Evolutionary conservation across 1,139 yeast genomes (phyloP), one percentile per base, ranked within the genome.

Genomic region (Candida sp.): DNA sequence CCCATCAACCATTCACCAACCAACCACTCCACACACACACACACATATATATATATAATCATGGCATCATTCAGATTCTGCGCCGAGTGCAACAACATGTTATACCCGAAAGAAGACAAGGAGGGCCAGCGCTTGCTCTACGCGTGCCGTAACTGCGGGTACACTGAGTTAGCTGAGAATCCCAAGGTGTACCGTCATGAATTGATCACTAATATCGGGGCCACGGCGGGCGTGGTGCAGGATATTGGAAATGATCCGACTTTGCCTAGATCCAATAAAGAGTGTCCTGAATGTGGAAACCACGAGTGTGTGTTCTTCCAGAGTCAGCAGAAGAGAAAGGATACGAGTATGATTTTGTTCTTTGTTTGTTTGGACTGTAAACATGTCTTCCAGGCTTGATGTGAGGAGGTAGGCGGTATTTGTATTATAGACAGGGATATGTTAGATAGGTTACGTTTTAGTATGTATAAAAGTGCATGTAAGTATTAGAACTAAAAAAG

Each of bases 191-290:
- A 90, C 68, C 81, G 98, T 60, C 96, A 94, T 69, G 98, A 94
- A 72, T 80, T 94, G 70, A 89, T 91, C 59, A 85, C 98, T 23
- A 88, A 89, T 61, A 90, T 86, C 52, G 90, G 94, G 60, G 98
- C 92, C 65, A 94, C 98, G 2, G 99, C 99, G 1, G 99, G 99
- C 61, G 97, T 92, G 51, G 97, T 96, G 42, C 96, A 91, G 65
- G 99, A 96, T 68, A 90, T 96, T 59, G 98, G 98, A 1, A 81
- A 86, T 39, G 99, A 94, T 69, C 99, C 99, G 11, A 94, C 99
- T 3, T 84, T 93, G 66, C 98, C 99, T 49, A 80, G 98, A 61
- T 88, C 97, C 3, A 94, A 93, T 68, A 90, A 90, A 66, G 96
- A 90, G 62, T 94, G 99, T 69, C 97, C 98, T 2, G 78, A 81